phyloP scores from a whole-genome alignment of 495 filamentous ascomycete species.

The Tuber brumale region DNA sequence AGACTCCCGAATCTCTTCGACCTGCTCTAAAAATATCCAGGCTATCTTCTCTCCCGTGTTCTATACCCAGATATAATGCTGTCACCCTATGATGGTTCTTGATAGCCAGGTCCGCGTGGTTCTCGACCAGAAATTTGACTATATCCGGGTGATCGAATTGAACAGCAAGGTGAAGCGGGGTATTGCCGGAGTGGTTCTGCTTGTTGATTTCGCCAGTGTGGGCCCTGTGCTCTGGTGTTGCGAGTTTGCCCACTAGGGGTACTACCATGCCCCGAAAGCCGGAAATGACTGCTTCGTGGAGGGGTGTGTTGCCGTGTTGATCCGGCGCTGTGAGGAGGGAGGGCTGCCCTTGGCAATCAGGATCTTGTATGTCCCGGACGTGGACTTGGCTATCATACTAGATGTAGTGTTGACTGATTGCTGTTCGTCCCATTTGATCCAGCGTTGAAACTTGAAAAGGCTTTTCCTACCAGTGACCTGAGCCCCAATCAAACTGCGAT shows the following conservation, averaged over 20 bases:
- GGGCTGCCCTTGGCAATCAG: too few species aligned
- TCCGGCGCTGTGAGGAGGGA: too few species aligned
- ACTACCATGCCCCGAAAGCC: neutral
- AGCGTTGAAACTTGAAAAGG: neutral
- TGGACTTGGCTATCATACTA: too few species aligned
- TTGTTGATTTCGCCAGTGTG: neutral
- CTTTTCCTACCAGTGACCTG: neutral
- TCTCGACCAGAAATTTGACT: neutral
- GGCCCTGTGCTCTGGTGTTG: neutral
- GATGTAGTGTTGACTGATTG: neutral
- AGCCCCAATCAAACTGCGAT: too few species aligned
- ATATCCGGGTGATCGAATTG: neutral
- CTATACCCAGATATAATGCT: conserved; percentile 57
- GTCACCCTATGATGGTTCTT: conserved; percentile 3
- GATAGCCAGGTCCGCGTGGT: conserved; percentile 1
- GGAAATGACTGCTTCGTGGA: neutral
- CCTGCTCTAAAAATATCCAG: conserved; percentile 44
- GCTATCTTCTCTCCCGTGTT: conserved; percentile 62
- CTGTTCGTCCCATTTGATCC: neutral
- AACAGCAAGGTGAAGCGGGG: neutral
- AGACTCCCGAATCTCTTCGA: conserved; percentile 50
- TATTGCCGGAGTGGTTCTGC: neutral
- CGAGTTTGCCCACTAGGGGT: neutral
- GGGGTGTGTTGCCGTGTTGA: neutral
- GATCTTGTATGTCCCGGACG: too few species aligned